Conservation (phyloP, 75 land plant genomes). For the Cupressus sempervirens region DNA sequence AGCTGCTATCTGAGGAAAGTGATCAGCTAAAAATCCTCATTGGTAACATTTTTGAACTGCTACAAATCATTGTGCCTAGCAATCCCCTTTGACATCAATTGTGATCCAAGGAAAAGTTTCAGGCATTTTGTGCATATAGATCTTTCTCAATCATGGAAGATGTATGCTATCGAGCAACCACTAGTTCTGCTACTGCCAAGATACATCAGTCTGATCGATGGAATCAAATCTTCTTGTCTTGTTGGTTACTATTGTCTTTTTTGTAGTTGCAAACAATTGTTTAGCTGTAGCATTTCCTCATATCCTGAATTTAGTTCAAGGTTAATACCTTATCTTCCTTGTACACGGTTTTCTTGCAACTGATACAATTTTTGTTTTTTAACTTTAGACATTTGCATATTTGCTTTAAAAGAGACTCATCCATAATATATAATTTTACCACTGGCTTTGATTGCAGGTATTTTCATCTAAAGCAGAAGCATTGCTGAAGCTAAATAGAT, state of each 20-base stretch:
- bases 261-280: neutral
- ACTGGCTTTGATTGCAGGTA: slow-evolving; percentile 43
- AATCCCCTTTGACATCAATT: neutral
- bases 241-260: neutral
- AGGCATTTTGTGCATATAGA: neutral
- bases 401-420: neutral
- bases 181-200: neutral
- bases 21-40: neutral
- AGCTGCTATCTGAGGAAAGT: neutral
- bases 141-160: neutral
- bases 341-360: neutral
- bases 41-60: neutral
- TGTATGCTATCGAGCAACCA: neutral
- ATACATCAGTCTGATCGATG: neutral
- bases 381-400: neutral
- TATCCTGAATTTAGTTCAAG: neutral
- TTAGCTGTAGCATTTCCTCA: neutral
- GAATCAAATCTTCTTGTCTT: neutral
- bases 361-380: neutral
- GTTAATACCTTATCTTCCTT: neutral
- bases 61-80: neutral
- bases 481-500: slow-evolving; percentile 66
- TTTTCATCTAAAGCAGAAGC: slow-evolving; percentile 81
- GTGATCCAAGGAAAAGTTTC: neutral
- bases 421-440: neutral